phyloP scores from a whole-genome alignment of 768 basidiomycete species.

The Ramaria rubella region DNA sequence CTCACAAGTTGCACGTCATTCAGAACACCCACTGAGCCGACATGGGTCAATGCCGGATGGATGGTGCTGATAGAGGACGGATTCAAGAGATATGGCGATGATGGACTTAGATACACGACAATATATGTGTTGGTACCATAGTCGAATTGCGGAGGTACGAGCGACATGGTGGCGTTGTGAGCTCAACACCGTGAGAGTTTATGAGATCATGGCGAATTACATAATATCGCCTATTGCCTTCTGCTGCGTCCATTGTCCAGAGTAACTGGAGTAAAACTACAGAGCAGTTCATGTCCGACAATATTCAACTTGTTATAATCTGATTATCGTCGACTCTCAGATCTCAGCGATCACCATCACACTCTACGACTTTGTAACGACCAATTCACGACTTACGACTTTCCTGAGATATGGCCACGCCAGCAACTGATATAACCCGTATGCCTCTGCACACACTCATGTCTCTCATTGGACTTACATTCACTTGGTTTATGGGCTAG shows the following conservation, averaged over 20 bases:
- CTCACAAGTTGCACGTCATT: constrained; percentile 41
- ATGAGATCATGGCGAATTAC: too few relatives aligned
- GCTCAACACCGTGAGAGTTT: too few relatives aligned
- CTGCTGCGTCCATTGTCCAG: too few relatives aligned
- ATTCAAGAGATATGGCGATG: constrained; percentile 26
- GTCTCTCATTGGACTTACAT: background rate
- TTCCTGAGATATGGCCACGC: background rate
- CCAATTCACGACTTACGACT: background rate
- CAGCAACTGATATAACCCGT: background rate
- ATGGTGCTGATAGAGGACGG: constrained; percentile 27
- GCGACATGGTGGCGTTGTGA: background rate
- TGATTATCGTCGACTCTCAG: too few relatives aligned
- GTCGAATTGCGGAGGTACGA: constrained; percentile 21
- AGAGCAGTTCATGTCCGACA: too few relatives aligned
- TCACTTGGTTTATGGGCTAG: background rate
- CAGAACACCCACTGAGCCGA: constrained; percentile 38
- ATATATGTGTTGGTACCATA: constrained; percentile 37
- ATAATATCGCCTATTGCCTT: too few relatives aligned
- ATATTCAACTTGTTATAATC: too few relatives aligned
- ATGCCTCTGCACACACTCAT: background rate
- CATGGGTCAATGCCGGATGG: constrained; percentile 31
- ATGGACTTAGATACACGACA: constrained; percentile 34
- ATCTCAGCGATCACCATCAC: too few relatives aligned
- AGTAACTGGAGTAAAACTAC: too few relatives aligned
- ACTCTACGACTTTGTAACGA: background rate